These are phyloP conservation scores for Schwanniomyces pseudopolymorphus DNA, from an alignment of 805 yeast species.

Conservation along the genomic window DNA sequence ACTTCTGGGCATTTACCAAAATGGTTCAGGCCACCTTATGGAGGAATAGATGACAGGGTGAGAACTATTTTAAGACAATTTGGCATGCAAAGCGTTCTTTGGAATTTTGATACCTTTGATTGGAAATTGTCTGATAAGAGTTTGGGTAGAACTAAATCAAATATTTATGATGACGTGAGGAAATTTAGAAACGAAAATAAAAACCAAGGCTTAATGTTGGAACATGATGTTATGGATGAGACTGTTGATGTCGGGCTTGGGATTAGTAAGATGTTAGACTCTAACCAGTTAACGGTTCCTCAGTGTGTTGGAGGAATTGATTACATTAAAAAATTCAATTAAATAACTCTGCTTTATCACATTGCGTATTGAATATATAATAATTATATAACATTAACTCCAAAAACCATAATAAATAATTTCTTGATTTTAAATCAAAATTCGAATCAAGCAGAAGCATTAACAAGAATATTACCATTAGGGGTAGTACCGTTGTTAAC, in stretches of 20 bases:
- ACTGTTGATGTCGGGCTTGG: constrained; percentile 72
- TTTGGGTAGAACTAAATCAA: constrained; percentile 48
- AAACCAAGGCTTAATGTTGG: constrained; percentile 68
- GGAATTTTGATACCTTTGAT: constrained; percentile 92
- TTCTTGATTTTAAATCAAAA: background rate
- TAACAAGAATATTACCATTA: constrained; percentile 13
- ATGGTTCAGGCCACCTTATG: constrained; percentile 96
- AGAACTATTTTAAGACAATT: constrained; percentile 76
- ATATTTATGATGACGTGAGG: constrained; percentile 55
- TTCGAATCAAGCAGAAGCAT: constrained; percentile 20
- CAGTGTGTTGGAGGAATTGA: constrained; percentile 70
- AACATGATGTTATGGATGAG: constrained; percentile 71
- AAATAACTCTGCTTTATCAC: background rate
- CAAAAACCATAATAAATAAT: background rate
- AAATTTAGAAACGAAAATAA: constrained; percentile 43
- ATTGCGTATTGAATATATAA: background rate
- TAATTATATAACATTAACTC: background rate
- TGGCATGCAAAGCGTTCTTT: constrained; percentile 82
- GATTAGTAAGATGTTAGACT: constrained; percentile 53
- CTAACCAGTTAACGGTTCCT: constrained; percentile 72
- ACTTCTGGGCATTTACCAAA: constrained; percentile 84
- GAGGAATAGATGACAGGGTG: constrained; percentile 87
- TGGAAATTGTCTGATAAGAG: constrained; percentile 62
- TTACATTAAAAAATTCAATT: constrained; percentile 45
- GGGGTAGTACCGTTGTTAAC: constrained; percentile 9